Evolutionary conservation across 257 asterid genomes (phyloP), one percentile per base, ranked within the genome.

Genomic region (Nemophila menziesii): DNA sequence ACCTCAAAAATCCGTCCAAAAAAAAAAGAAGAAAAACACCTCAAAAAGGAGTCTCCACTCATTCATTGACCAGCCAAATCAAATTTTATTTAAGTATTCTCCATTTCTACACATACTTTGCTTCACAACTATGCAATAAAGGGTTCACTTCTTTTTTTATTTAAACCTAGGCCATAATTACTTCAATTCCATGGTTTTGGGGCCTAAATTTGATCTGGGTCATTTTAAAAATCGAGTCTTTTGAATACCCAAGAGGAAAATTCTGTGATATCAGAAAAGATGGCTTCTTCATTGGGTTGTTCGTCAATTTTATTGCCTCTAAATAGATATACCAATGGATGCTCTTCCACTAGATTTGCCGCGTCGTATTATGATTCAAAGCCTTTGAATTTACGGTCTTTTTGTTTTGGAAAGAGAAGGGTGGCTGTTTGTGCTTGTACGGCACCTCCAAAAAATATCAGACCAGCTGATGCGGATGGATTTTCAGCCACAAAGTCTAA

Each of bases 401-500:
- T 9, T 20, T 29, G 12, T 29, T 7, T 29, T 2, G 36, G 36
- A 13, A 60, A 47, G 22, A 65, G 54, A 54, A 77, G 61, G 49
- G 48, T 74, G 69, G 54, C 58, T 56, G 42, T 60, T 48, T 75
- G 89, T 49, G 77, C 86, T 48, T 80, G 80, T 49, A 67, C 69
- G 58, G 77, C 89, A 17, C 72, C 82, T 46, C 64, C 79, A 22
- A 70, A 61, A 56, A 76, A 71, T 42, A 49, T 57, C 16, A 66
- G 50, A 54, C 65, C 63, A 41, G 56, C 72, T 60, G 63, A 65
- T 33, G 21, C 70, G 19, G 60, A 60, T 46, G 61, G 62, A 39
- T 45, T 48, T 54, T 42, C 57, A 17, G 43, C 72, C 40, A 39
- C 74, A 20, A 63, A 61, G 36, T 66, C 52, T 68, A 48, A 19